A percentile compares a stretch with the other conserved stretches of the same genome.
Evolutionary conservation across 2,329 filamentous ascomycete genomes (phyloP).

Genomic region (Pleomassaria siparia): DNA sequence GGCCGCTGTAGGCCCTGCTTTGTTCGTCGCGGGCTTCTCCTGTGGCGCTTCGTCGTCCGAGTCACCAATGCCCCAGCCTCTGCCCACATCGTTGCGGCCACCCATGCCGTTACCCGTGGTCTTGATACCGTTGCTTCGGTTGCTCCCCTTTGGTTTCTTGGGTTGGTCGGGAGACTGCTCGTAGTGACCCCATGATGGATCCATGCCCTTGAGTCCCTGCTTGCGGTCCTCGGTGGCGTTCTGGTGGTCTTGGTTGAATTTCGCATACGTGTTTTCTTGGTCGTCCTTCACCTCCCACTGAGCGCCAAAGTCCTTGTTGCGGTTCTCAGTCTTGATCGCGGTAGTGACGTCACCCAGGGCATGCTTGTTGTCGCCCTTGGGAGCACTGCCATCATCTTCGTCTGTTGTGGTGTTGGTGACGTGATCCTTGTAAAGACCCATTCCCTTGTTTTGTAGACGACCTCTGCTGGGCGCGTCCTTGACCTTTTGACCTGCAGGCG

Average conservation of each 20-base stretch:
- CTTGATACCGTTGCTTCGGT: slow-evolving; percentile 35
- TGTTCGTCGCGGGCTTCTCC: slow-evolving; percentile 7
- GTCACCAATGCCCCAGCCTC: slow-evolving; percentile 47
- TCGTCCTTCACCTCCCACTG: slow-evolving; percentile 78
- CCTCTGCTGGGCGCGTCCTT: slow-evolving; percentile 42
- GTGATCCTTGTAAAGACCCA: slow-evolving; percentile 76
- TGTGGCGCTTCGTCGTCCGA: slow-evolving; percentile 28
- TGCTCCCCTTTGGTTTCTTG: slow-evolving; percentile 33
- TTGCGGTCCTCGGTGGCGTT: slow-evolving; percentile 59
- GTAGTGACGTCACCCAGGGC: slow-evolving; percentile 71
- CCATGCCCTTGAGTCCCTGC: slow-evolving; percentile 63
- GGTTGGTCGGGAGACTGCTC: slow-evolving; percentile 26
- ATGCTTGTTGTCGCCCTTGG: slow-evolving; percentile 38
- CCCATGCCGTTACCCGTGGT: slow-evolving; percentile 43
- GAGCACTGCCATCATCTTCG: slow-evolving; percentile 51
- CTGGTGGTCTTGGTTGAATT: slow-evolving; percentile 45
- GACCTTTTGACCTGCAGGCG: slow-evolving; percentile 54
- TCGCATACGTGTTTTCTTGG: slow-evolving; percentile 15
- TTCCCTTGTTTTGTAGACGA: slow-evolving; percentile 64
- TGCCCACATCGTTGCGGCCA: slow-evolving; percentile 35
- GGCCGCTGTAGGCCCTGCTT: too few species aligned
- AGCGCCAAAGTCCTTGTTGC: slow-evolving; percentile 72
- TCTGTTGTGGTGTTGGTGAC: slow-evolving; percentile 55
- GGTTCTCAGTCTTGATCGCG: slow-evolving; percentile 70
- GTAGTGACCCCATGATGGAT: slow-evolving; percentile 40